Base-by-base conservation (phyloP, 148 eudicot species). In the Fallopia convolvulus region DNA sequence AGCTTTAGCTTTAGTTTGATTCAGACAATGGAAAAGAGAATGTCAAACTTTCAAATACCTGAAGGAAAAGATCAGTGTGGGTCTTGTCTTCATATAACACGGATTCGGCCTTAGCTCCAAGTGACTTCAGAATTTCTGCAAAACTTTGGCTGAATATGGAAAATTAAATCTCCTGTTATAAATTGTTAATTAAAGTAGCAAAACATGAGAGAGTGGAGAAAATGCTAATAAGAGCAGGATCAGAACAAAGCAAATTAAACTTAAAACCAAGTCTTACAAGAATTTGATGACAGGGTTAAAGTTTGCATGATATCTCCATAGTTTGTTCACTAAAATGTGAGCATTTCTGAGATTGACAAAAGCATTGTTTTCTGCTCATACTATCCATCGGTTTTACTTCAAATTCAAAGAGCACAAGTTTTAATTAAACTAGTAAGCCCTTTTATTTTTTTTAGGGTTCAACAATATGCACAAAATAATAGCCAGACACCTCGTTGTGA, bases 51-150 rank as follows among this genome's bases (percentile, higher is more conserved):
- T 36, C 13, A 36, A 63, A 41, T 88, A 95, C 99, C 97, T 95
- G 99, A 53, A 95, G 89, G 81, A 95, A 92, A 80, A 68, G 72
- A 81, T 95, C 99, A 14, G 99, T 95, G 82, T 95, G 99, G 49
- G 97, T 95, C 81, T 92, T 92, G 32, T 92, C 96, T 81, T 95
- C 97, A 70, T 95, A 95, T 74, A 95, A 74, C 68, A 91, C 81
- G 26, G 86, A 81, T 79, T 91, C 87, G 63, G 99, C 91, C 79
- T 91, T 88, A 7, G 80, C 99, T 78, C 99, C 99, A 61, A 87
- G 83, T 79, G 83, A 83, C 83, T 82, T 89, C 33, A 95, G 97
- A 76, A 92, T 87, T 63, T 85, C 90, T n/a, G 91, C 92, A 74
- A 95, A 95, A 78, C 73, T 87, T 75, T 83, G 83, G 73, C 99